These are phyloP conservation scores for Gomphus bonarii DNA, from an alignment of 1,284 basidiomycete genomes.

Conservation along the genomic window DNA sequence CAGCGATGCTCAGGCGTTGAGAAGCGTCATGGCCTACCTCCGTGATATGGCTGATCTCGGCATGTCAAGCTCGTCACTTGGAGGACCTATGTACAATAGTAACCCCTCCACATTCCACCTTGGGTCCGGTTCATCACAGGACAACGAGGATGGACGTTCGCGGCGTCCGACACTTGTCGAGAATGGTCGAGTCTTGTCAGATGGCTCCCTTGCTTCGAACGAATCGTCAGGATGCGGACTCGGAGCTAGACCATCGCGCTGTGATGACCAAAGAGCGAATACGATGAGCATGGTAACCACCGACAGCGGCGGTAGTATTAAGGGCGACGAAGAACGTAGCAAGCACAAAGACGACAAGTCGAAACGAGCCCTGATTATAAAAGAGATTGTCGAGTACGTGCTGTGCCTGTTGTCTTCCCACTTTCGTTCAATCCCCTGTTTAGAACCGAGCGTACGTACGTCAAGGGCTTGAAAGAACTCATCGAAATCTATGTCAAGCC, in stretches of 20 bases:
- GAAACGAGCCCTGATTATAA: constrained; percentile 69
- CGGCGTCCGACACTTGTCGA: constrained; percentile 57
- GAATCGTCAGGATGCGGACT: constrained; percentile 54
- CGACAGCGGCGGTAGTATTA: constrained; percentile 44
- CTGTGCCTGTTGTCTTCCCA: constrained; percentile 10
- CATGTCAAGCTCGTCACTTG: constrained; percentile 37
- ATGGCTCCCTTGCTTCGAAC: constrained; percentile 26
- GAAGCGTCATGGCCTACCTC: constrained; percentile 90
- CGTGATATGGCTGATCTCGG: constrained; percentile 89
- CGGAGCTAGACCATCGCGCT: constrained; percentile 39
- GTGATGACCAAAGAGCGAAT: constrained; percentile 39
- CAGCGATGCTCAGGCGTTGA: constrained; percentile 65
- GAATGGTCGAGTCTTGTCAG: constrained; percentile 38
- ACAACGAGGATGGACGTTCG: constrained; percentile 33
- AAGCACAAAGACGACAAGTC: constrained; percentile 83
- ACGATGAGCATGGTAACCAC: constrained; percentile 66
- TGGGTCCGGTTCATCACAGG: constrained; percentile 29
- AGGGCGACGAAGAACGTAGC: constrained; percentile 51
- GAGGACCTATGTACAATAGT: neutral
- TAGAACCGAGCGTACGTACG: constrained; percentile 93
- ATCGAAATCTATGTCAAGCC: constrained; percentile 94
- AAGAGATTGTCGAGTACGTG: constrained; percentile 79
- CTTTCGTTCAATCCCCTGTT: constrained; percentile 15
- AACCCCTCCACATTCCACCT: constrained; percentile 5
- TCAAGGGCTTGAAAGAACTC: constrained; percentile 85